phyloP scores from a whole-genome alignment of 768 basidiomycete species.

The Psilocybe sp. region DNA sequence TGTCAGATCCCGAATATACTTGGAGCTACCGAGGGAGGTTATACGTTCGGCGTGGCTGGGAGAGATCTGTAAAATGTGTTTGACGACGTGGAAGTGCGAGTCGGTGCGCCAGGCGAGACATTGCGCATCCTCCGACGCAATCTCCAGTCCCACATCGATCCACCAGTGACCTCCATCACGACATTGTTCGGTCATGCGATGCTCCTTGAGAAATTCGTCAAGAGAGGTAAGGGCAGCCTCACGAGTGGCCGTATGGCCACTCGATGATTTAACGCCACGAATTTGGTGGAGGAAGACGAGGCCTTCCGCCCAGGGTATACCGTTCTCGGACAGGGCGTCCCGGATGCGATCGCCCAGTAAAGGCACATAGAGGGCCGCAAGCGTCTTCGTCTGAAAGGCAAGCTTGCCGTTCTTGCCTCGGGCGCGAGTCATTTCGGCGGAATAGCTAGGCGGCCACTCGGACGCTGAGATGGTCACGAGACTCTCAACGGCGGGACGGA shows the following conservation, averaged over 20 bases:
- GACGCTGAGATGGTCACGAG: slow-evolving; percentile 2
- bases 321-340: neutral
- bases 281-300: slow-evolving; percentile 27
- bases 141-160: slow-evolving; percentile 28
- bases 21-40: slow-evolving; percentile 15
- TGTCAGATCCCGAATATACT: slow-evolving; percentile 22
- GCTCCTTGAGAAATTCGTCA: neutral
- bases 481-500: slow-evolving; percentile 19
- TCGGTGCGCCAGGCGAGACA: slow-evolving; percentile 31
- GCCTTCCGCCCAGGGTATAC: slow-evolving; percentile 12
- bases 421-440: slow-evolving; percentile 19
- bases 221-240: neutral
- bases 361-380: slow-evolving; percentile 4
- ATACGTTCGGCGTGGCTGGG: slow-evolving; percentile 15
- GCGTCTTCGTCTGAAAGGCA: slow-evolving; percentile 14
- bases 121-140: slow-evolving; percentile 8
- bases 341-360: slow-evolving; percentile 16
- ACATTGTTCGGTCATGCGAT: neutral
- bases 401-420: slow-evolving; percentile 12
- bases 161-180: slow-evolving; percentile 17
- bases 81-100: slow-evolving; percentile 19
- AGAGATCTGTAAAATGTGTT: slow-evolving; percentile 9
- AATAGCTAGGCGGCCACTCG: slow-evolving; percentile 24
- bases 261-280: slow-evolving; percentile 21
- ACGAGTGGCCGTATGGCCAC: slow-evolving; percentile 5